A percentile compares a stretch with the other conserved stretches of the same genome.
Conservation (phyloP, 2,329 filamentous ascomycete species). For the Pseudogymnoascus sp. region DNA sequence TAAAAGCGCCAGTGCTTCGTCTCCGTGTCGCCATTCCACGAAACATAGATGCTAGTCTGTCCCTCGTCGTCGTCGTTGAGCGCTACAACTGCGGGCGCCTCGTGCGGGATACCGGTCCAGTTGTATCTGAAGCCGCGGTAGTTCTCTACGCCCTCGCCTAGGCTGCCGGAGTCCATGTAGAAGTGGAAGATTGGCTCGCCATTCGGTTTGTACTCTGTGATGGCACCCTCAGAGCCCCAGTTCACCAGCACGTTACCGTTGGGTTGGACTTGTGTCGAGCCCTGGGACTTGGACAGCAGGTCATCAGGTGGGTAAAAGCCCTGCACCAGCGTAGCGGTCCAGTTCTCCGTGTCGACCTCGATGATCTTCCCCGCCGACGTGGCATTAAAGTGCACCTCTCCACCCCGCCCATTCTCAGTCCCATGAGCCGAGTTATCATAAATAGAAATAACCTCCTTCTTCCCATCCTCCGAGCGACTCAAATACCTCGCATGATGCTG, state of each 20-base stretch:
- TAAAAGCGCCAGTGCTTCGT: slow-evolving; percentile 44
- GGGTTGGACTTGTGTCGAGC: slow-evolving; percentile 22
- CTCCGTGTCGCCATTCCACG: slow-evolving; percentile 48
- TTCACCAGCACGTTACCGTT: slow-evolving; percentile 24
- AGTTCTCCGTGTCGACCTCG: slow-evolving; percentile 19
- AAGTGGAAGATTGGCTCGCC: slow-evolving; percentile 35
- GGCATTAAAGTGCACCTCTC: slow-evolving; percentile 16
- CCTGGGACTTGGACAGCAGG: slow-evolving; percentile 23
- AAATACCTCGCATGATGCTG: slow-evolving; percentile 44
- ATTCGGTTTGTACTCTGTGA: slow-evolving; percentile 26
- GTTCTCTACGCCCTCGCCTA: slow-evolving; percentile 30
- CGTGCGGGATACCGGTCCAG: slow-evolving; percentile 34
- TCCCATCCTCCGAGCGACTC: slow-evolving; percentile 22
- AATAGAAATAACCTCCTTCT: slow-evolving; percentile 20
- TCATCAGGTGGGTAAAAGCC: slow-evolving; percentile 21
- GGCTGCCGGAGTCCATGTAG: slow-evolving; percentile 32
- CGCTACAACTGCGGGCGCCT: slow-evolving; percentile 34
- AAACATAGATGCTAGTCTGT: slow-evolving; percentile 41
- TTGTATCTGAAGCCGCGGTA: slow-evolving; percentile 37
- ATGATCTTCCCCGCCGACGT: slow-evolving; percentile 24
- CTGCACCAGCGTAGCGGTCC: slow-evolving; percentile 19
- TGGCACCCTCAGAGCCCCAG: slow-evolving; percentile 23
- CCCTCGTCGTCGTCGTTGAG: slow-evolving; percentile 27
- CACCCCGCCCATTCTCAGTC: slow-evolving; percentile 15
- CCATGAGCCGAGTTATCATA: slow-evolving; percentile 24